phyloP scores from a whole-genome alignment of 106 monocot genomes.

The Chionographis japonica region DNA sequence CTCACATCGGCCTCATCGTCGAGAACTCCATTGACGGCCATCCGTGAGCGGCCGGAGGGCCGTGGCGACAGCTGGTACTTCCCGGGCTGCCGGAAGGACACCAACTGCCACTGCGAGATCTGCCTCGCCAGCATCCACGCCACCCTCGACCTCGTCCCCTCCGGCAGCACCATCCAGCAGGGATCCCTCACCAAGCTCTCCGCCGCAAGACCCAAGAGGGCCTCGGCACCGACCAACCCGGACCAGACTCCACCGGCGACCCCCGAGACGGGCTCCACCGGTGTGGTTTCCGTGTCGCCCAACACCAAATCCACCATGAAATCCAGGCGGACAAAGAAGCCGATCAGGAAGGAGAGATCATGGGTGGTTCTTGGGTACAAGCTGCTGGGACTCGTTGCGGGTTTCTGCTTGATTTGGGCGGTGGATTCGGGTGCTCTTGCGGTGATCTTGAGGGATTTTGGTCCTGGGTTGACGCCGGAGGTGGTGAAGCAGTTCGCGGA shows the following conservation, averaged over 20 bases:
- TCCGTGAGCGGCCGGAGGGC: slow-evolving; percentile 8
- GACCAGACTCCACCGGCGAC: slow-evolving; percentile 3
- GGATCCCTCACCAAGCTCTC: slow-evolving; percentile 18
- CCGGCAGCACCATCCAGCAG: slow-evolving; percentile 14
- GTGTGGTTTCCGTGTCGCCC: slow-evolving; percentile 15
- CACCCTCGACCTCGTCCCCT: slow-evolving; percentile 71
- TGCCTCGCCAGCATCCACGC: slow-evolving; percentile 86
- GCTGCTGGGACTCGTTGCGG: slow-evolving; percentile 18
- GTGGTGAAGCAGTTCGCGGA: slow-evolving; percentile 32
- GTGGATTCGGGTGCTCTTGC: slow-evolving; percentile 32
- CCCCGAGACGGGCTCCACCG: slow-evolving; percentile 16
- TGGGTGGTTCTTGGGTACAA: background rate
- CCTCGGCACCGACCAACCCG: background rate
- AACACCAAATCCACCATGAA: slow-evolving; percentile 35
- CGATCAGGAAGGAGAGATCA: slow-evolving; percentile 6
- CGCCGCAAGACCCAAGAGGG: background rate
- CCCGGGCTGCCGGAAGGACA: slow-evolving; percentile 73
- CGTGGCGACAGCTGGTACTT: slow-evolving; percentile 49
- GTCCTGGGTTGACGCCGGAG: slow-evolving; percentile 38
- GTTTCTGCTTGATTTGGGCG: slow-evolving; percentile 15
- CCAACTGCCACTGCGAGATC: slow-evolving; percentile 85
- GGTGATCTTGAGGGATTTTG: slow-evolving; percentile 11
- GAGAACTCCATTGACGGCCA: background rate
- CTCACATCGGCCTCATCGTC: background rate
- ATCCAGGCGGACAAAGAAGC: slow-evolving; percentile 20